Evolutionary conservation across 352 stramenopile genomes (phyloP).

Genomic region (Globisporangium cederbergense): DNA sequence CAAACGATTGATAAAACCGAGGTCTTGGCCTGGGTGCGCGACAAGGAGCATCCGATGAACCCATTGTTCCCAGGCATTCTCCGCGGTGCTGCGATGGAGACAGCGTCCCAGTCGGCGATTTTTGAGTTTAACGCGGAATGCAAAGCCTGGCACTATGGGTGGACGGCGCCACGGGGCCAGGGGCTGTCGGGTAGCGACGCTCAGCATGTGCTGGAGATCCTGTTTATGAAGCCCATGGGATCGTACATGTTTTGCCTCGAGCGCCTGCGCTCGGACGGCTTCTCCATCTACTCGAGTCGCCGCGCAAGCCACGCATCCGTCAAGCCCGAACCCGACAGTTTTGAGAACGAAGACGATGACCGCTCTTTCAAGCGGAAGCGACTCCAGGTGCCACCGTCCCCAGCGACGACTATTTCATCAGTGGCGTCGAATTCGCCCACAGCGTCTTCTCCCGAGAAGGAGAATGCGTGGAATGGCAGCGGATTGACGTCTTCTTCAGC

Average conservation of each 20-base stretch:
- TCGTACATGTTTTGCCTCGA: conserved; percentile 82
- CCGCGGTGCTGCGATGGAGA: conserved; percentile 74
- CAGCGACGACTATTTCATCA: conserved; percentile 27
- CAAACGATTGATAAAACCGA: conserved; percentile 76
- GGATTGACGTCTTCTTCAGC: background rate
- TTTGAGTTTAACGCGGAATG: conserved; percentile 89
- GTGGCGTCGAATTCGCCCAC: conserved; percentile 31
- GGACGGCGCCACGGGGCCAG: conserved; percentile 71
- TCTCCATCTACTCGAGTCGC: conserved; percentile 79
- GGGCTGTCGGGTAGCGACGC: conserved; percentile 73
- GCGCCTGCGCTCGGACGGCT: conserved; percentile 67
- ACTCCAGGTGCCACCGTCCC: conserved; percentile 27
- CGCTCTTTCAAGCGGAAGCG: conserved; percentile 62
- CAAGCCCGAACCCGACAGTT: conserved; percentile 52
- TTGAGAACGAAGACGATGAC: conserved; percentile 48
- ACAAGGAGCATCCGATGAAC: conserved; percentile 78
- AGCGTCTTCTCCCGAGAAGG: conserved; percentile 43
- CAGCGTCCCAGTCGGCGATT: conserved; percentile 70
- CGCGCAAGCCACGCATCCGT: conserved; percentile 55
- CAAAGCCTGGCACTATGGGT: conserved; percentile 89
- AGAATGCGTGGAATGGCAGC: conserved; percentile 15
- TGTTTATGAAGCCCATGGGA: conserved; percentile 85
- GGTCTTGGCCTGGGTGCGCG: conserved; percentile 54
- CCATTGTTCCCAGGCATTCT: conserved; percentile 73
- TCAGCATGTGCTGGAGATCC: conserved; percentile 71